These are phyloP conservation scores for Hypoxylon intermedium DNA, from an alignment of 495 filamentous ascomycete species.

Conservation along the genomic window DNA sequence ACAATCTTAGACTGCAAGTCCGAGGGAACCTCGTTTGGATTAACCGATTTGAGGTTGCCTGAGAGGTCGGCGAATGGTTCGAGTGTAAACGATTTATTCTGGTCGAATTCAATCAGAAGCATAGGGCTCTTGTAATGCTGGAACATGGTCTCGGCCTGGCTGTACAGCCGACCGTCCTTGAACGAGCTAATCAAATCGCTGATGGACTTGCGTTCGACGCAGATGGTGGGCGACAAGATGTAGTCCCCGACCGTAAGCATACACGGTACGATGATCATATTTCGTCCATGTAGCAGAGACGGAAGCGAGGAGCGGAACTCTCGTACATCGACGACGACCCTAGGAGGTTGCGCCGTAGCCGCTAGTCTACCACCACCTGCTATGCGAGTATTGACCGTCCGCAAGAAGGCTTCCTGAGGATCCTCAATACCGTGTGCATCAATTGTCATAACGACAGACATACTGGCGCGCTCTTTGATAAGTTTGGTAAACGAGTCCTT, in stretches of 20 bases:
- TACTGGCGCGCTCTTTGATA: slow-evolving; percentile 90
- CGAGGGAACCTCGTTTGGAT: slow-evolving; percentile 61
- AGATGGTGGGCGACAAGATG: slow-evolving; percentile 86
- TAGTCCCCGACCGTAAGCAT: slow-evolving; percentile 98
- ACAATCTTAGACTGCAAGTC: slow-evolving; percentile 94
- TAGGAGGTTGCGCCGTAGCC: slow-evolving; percentile 89
- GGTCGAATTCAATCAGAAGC: slow-evolving; percentile 96
- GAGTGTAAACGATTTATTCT: slow-evolving; percentile 95
- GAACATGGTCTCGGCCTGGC: slow-evolving; percentile 93
- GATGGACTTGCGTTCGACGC: slow-evolving; percentile 92
- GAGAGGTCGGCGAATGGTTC: slow-evolving; percentile 88
- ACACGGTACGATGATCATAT: slow-evolving; percentile 85
- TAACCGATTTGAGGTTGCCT: slow-evolving; percentile 64
- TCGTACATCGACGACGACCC: slow-evolving; percentile 92
- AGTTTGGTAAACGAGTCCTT: slow-evolving; percentile 94
- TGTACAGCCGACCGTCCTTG: slow-evolving; percentile 87
- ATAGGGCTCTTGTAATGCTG: slow-evolving; percentile 89
- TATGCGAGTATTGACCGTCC: slow-evolving; percentile 95
- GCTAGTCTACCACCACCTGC: slow-evolving; percentile 88
- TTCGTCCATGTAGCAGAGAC: slow-evolving; percentile 86
- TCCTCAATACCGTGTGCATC: slow-evolving; percentile 76
- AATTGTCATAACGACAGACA: slow-evolving; percentile 81
- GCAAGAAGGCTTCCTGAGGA: slow-evolving; percentile 89
- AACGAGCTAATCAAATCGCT: slow-evolving; percentile 90
- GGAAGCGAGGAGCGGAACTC: slow-evolving; percentile 94